These are phyloP conservation scores for Clavaria fumosa DNA, from an alignment of 768 basidiomycete genomes.

Conservation along the genomic window DNA sequence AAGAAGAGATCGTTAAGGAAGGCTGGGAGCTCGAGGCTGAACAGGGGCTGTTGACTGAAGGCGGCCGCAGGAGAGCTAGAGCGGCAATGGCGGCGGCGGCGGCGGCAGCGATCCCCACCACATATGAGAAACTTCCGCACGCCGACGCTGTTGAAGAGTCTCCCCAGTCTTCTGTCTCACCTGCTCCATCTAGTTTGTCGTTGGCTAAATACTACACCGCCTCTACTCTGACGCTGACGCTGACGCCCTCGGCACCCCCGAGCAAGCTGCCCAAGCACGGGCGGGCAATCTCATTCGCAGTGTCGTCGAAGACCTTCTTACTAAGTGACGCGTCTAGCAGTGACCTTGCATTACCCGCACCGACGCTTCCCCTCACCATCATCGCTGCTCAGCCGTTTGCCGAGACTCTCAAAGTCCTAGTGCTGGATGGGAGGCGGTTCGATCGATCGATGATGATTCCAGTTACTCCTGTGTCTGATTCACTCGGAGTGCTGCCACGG, in stretches of 20 bases:
- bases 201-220: constrained; percentile 47
- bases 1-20: constrained; percentile 32
- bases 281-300: constrained; percentile 45
- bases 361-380: constrained; percentile 49
- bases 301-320: too few species aligned
- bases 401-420: constrained; percentile 37
- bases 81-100: constrained; percentile 33
- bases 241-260: constrained; percentile 46
- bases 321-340: constrained; percentile 11
- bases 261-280: constrained; percentile 34
- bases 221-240: constrained; percentile 39
- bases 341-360: constrained; percentile 39
- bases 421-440: constrained; percentile 47
- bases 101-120: constrained; percentile 20
- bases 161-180: not conserved
- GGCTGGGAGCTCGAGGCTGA: constrained; percentile 73
- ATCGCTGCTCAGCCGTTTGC: constrained; percentile 49
- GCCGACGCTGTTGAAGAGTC: not conserved
- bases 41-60: constrained; percentile 59
- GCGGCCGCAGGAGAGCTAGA: constrained; percentile 48
- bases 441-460: constrained; percentile 53
- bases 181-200: constrained; percentile 21
- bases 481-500: constrained; percentile 37
- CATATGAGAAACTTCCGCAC: not conserved
- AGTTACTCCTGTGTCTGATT: constrained; percentile 12